Conservation (phyloP, 2,329 filamentous ascomycete genomes). For the Annulohypoxylon truncatum region DNA sequence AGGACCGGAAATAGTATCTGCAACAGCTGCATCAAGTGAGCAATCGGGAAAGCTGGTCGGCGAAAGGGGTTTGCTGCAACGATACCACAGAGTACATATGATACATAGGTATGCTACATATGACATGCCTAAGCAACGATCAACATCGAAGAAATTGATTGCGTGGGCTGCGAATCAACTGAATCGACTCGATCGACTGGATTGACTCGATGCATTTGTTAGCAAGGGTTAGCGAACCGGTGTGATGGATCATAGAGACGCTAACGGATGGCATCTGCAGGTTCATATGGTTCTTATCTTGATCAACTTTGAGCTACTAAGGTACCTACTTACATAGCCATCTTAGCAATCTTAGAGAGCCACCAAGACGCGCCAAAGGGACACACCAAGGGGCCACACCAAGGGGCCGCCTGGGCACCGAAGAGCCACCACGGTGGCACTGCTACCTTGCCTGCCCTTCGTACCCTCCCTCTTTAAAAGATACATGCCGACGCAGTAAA, state of each 20-base stretch:
- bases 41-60: conserved; percentile 31
- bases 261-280: conserved; percentile 24
- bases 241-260: neutral
- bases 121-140: conserved; percentile 13
- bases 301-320: too few species aligned
- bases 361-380: neutral
- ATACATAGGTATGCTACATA: neutral
- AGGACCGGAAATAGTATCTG: conserved; percentile 30
- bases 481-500: neutral
- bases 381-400: too few species aligned
- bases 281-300: too few species aligned
- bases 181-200: conserved; percentile 4
- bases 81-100: neutral
- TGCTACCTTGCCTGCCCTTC: too few species aligned
- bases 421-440: conserved; percentile 37
- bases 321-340: too few species aligned
- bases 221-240: conserved; percentile 22
- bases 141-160: conserved; percentile 32
- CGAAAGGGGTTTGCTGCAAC: conserved; percentile 13
- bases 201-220: conserved; percentile 24
- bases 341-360: neutral
- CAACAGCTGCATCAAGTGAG: conserved; percentile 15
- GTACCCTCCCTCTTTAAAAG: conserved; percentile 14
- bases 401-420: neutral
- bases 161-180: conserved; percentile 33